Evolutionary conservation across 2,329 filamentous ascomycete species (phyloP).

Genomic region (Lecanicillium sp.): DNA sequence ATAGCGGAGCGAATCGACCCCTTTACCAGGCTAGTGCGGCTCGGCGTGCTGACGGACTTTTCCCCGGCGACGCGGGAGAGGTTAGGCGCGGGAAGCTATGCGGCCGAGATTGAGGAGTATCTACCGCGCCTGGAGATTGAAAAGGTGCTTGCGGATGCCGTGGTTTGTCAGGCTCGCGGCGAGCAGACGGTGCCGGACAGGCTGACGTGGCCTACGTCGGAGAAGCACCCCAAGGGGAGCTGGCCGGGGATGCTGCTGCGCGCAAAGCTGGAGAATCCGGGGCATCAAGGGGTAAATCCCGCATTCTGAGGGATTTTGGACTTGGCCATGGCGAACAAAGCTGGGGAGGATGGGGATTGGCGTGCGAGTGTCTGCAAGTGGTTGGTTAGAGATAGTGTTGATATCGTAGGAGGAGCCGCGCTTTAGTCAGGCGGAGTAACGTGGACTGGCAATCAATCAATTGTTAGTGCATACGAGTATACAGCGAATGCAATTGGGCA

Average conservation of each 20-base stretch:
- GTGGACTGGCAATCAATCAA: too few species aligned
- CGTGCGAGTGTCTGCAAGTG: too few species aligned
- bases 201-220: slow-evolving; percentile 16
- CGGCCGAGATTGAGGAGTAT: slow-evolving; percentile 13
- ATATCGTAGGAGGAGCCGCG: too few species aligned
- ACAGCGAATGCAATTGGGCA: too few species aligned
- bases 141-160: slow-evolving; percentile 17
- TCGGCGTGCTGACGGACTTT: slow-evolving; percentile 26
- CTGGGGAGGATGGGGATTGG: too few species aligned
- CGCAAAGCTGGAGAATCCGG: slow-evolving; percentile 21
- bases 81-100: slow-evolving; percentile 6
- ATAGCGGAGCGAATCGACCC: slow-evolving; percentile 28
- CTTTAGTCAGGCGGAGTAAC: too few species aligned
- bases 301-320: slow-evolving; percentile 16
- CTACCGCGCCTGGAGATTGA: slow-evolving; percentile 19
- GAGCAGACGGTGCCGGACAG: slow-evolving; percentile 12
- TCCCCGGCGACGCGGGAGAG: slow-evolving; percentile 5
- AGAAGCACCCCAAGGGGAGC: slow-evolving; percentile 21
- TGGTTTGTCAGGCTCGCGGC: slow-evolving; percentile 18
- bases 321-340: too few species aligned
- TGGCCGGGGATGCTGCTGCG: slow-evolving; percentile 23
- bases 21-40: slow-evolving; percentile 21
- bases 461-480: too few species aligned
- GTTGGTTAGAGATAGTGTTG: too few species aligned
- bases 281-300: slow-evolving; percentile 17